These are phyloP conservation scores for Chrysanthemum lavandulifolium DNA, from an alignment of 129 eudicot species.

Conservation along the genomic window DNA sequence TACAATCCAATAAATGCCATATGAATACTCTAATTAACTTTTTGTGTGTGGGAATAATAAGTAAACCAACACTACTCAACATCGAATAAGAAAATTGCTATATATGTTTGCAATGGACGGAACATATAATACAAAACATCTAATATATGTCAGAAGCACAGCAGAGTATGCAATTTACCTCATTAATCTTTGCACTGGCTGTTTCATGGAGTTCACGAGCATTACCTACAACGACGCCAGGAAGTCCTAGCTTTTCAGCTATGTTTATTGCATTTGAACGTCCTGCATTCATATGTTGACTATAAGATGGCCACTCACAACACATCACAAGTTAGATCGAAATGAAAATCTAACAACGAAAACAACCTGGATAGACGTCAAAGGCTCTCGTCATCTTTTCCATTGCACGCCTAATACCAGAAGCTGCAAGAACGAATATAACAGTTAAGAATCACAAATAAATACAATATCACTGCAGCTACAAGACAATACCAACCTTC, in stretches of 20 bases:
- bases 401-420: too few species aligned
- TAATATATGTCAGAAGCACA: not conserved
- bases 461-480: too few species aligned
- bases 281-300: conserved; percentile 47
- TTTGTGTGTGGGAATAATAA: not conserved
- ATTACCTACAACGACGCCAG: conserved; percentile 46
- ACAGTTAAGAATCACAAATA: too few species aligned
- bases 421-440: too few species aligned
- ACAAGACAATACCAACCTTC: too few species aligned
- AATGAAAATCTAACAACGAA: conserved; percentile 19
- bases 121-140: not conserved
- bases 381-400: too few species aligned
- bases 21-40: not conserved
- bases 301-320: conserved; percentile 14
- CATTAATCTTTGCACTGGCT: conserved; percentile 91
- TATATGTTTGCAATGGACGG: conserved; percentile 1
- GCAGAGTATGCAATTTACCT: conserved; percentile 51
- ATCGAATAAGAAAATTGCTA: conserved; percentile 9
- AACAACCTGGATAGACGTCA: conserved; percentile 57
- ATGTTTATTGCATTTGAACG: conserved; percentile 95
- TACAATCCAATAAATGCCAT: not conserved
- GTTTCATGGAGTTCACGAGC: conserved; percentile 94
- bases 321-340: not conserved
- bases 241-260: conserved; percentile 85
- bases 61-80: not conserved